These are phyloP conservation scores for Scutellaria galericulata DNA, from an alignment of 257 asterid genomes.

Conservation along the genomic window DNA sequence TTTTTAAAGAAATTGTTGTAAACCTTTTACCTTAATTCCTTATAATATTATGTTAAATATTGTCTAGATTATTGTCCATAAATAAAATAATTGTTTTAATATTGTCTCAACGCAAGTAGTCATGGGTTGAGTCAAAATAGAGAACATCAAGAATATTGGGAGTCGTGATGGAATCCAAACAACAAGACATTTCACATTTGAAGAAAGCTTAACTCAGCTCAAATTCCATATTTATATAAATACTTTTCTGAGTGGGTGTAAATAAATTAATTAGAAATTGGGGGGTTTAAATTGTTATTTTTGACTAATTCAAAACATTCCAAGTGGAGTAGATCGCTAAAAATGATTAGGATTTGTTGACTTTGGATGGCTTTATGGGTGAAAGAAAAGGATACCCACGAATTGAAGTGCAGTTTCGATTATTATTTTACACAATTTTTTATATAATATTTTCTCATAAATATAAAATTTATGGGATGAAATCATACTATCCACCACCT, in stretches of 20 bases:
- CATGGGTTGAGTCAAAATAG: slow-evolving; percentile 30
- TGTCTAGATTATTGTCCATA: slow-evolving; percentile 6
- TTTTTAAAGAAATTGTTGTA: background rate
- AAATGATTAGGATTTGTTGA: slow-evolving; percentile 61
- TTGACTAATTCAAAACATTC: slow-evolving; percentile 59
- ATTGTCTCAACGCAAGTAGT: slow-evolving; percentile 30
- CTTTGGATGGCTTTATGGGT: slow-evolving; percentile 43
- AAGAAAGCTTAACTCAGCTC: slow-evolving; percentile 16
- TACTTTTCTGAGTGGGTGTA: background rate
- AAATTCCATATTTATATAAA: background rate
- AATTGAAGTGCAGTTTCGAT: slow-evolving; percentile 18
- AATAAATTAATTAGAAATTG: slow-evolving; percentile 25
- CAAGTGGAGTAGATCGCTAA: slow-evolving; percentile 68
- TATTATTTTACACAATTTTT: too few species aligned
- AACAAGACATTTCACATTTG: slow-evolving; percentile 49
- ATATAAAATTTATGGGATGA: too few species aligned
- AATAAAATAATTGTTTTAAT: background rate
- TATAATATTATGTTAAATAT: background rate
- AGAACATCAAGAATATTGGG: slow-evolving; percentile 37
- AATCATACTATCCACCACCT: too few species aligned
- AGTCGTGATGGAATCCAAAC: slow-evolving; percentile 44
- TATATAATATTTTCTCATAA: too few species aligned
- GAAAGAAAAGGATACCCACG: slow-evolving; percentile 27
- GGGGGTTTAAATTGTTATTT: slow-evolving; percentile 24
- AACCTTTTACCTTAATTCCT: background rate